These are phyloP conservation scores for Cladosporium sp. DNA, from an alignment of 2,329 filamentous ascomycete species.

Conservation along the genomic window DNA sequence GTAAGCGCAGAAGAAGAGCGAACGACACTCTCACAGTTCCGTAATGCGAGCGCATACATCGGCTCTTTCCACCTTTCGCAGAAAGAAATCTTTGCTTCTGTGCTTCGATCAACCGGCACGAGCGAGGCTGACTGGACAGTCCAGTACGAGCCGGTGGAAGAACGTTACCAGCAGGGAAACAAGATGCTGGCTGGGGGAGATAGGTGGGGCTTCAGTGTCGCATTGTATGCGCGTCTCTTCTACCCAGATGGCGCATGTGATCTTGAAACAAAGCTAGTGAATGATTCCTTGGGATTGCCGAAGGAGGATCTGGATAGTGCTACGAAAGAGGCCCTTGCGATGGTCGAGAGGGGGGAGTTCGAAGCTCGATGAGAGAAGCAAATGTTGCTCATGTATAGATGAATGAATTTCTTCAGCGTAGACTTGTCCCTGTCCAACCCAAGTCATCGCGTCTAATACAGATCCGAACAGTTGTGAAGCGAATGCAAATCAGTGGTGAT, in stretches of 20 bases:
- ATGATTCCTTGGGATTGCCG: conserved; percentile 26
- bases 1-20: not conserved
- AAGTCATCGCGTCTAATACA: not conserved
- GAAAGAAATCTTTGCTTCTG: conserved; percentile 41
- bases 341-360: conserved; percentile 9
- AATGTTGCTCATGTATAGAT: not conserved
- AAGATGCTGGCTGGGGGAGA: conserved; percentile 51
- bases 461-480: not conserved
- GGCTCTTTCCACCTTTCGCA: conserved; percentile 39
- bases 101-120: conserved; percentile 37
- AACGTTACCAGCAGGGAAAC: conserved; percentile 23
- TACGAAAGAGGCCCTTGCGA: conserved; percentile 24
- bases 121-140: conserved; percentile 39
- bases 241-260: conserved; percentile 32
- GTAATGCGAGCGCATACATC: conserved; percentile 36
- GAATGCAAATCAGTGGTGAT: not conserved
- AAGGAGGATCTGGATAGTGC: conserved; percentile 28
- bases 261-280: conserved; percentile 36
- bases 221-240: conserved; percentile 59
- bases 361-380: not conserved
- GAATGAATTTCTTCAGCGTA: not conserved
- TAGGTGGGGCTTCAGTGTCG: conserved; percentile 47
- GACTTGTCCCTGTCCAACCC: not conserved
- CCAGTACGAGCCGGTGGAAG: not conserved
- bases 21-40: conserved; percentile 24